phyloP scores from a whole-genome alignment of 768 basidiomycete genomes.

The Termitomyces sp. region DNA sequence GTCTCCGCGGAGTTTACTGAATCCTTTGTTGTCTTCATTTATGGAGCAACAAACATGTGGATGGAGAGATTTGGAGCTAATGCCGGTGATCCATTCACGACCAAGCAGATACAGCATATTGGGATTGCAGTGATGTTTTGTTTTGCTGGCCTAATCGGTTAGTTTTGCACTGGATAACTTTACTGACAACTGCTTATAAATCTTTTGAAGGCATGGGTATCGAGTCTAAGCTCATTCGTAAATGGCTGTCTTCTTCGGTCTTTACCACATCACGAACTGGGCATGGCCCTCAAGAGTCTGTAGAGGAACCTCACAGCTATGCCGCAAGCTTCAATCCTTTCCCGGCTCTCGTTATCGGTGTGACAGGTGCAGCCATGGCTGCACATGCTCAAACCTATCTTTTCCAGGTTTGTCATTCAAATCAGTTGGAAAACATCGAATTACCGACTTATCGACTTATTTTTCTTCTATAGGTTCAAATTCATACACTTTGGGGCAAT shows the following conservation, averaged over 20 bases:
- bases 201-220: conserved; percentile 58
- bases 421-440: not conserved
- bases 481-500: conserved; percentile 90
- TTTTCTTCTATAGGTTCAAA: conserved; percentile 56
- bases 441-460: not conserved
- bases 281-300: conserved; percentile 30
- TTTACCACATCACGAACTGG: conserved; percentile 24
- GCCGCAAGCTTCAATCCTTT: conserved; percentile 83
- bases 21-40: conserved; percentile 76
- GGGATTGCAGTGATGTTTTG: conserved; percentile 96
- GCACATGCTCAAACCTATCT: conserved; percentile 87
- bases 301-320: conserved; percentile 70
- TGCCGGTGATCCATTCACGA: conserved; percentile 78
- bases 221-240: conserved; percentile 69
- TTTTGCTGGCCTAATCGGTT: conserved; percentile 82
- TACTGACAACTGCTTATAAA: not conserved
- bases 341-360: conserved; percentile 89
- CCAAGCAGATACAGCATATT: conserved; percentile 92
- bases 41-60: conserved; percentile 91
- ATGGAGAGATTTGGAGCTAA: conserved; percentile 91
- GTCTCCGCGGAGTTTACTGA: conserved; percentile 75
- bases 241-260: conserved; percentile 64
- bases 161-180: not conserved
- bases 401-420: conserved; percentile 57
- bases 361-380: conserved; percentile 90